Base-by-base conservation (phyloP, 306 rosid species). In the Trifolium pratense region DNA sequence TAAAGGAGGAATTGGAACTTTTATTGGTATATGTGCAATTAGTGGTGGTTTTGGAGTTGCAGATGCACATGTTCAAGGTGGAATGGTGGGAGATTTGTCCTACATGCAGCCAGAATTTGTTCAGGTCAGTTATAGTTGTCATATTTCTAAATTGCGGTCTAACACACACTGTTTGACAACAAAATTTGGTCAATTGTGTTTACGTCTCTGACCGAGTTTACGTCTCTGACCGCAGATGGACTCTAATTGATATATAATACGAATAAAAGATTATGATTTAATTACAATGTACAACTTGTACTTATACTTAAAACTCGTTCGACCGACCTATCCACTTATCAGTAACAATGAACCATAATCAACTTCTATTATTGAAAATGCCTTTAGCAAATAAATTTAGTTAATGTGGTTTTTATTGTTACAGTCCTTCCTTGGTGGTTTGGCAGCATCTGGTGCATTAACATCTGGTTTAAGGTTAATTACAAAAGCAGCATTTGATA, bases 21-120 rank as follows among this genome's bases (percentile, higher is more conserved):
- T 84, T 67, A 79, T 89, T 5, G 97, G 91, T 31, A 45, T 90
- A 49, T 92, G 98, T 73, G 78, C 42, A 62, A 66, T 83, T 4
- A 90, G 97, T 66, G 90, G 89, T 39, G 86, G 81, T 23, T 92
- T 92, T 64, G 97, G 98, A 80, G 66, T 89, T 80, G 97, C 98
- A 53, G 98, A 92, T 90, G 98, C 95, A 80, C 96, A 87, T 84
- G 90, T 83, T 17, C 97, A 90, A 78, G 98, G 93, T 49, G 98
- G 98, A 84, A 89, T 90, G 98, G 78, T 93, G 64, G 97, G 98
- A 63, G 98, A 93, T 73, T 87, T 90, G 21, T 93, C 98, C 69
- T 90, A 80, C 84, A 93, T 90, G 98, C 57, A 9, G 8, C 86
- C 89, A 31, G 88, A 79, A 74, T 86, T 93, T 80, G 52, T 90